Conservation (phyloP, 495 filamentous ascomycete species). For the Trichocladium uniseriatum region DNA sequence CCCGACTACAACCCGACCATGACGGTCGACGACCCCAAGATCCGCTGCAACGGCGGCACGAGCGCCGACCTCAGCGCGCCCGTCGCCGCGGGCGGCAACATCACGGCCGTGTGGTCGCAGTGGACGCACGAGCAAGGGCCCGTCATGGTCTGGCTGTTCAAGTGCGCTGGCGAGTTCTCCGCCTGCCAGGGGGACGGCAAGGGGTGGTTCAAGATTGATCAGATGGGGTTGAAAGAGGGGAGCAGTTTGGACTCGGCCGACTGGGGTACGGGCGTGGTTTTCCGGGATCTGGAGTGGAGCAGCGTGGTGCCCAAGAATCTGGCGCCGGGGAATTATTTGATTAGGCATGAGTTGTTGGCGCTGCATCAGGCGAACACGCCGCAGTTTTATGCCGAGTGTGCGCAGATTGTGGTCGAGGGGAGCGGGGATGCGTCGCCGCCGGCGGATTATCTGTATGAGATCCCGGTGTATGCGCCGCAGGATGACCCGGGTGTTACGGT, state of each 20-base stretch:
- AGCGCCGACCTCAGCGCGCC: constrained; percentile 36
- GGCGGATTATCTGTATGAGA: constrained; percentile 35
- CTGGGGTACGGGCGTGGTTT: too few relatives aligned
- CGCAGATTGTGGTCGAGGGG: constrained; percentile 45
- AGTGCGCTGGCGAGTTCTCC: constrained; percentile 39
- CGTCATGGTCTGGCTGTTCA: constrained; percentile 47
- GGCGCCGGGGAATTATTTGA: constrained; percentile 49
- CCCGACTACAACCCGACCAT: constrained; percentile 46
- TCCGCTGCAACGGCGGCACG: constrained; percentile 50
- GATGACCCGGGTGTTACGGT: too few relatives aligned
- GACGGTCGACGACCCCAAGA: constrained; percentile 28
- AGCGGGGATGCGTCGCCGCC: constrained; percentile 37
- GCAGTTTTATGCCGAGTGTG: constrained; percentile 54
- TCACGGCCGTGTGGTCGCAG: constrained; percentile 44
- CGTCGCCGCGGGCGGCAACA: constrained; percentile 36
- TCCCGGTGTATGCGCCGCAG: constrained; percentile 49
- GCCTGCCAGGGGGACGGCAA: constrained; percentile 38
- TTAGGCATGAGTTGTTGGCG: constrained; percentile 51
- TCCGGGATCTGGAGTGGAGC: too few relatives aligned
- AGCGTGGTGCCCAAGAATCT: too few relatives aligned
- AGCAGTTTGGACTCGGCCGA: too few relatives aligned
- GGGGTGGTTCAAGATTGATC: constrained; percentile 54
- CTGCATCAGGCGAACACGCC: constrained; percentile 52
- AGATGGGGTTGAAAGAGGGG: constrained; percentile 43
- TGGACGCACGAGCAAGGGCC: constrained; percentile 52